These are phyloP conservation scores for Fusarium longipes DNA, from an alignment of 2,329 filamentous ascomycete genomes.

Conservation along the genomic window DNA sequence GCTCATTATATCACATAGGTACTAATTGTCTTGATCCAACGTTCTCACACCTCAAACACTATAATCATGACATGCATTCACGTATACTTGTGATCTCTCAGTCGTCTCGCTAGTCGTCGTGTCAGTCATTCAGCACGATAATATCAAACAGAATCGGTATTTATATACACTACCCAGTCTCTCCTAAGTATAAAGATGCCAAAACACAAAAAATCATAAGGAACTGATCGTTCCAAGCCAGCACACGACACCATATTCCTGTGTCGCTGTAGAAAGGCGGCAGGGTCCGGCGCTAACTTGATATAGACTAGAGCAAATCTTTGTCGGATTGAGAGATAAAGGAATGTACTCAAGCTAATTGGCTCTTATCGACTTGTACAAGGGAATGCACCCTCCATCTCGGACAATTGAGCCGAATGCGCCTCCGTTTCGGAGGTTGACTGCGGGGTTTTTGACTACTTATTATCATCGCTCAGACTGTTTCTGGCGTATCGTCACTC, in stretches of 20 bases:
- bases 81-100: too few species aligned
- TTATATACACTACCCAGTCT: too few species aligned
- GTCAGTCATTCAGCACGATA: too few species aligned
- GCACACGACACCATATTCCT: neutral
- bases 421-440: conserved; percentile 2
- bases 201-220: neutral
- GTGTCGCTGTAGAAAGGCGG: neutral
- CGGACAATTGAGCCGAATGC: neutral
- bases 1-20: too few species aligned
- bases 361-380: neutral
- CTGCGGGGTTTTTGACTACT: conserved; percentile 4
- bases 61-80: too few species aligned
- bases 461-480: neutral
- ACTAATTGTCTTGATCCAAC: too few species aligned
- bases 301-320: neutral
- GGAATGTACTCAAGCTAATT: neutral
- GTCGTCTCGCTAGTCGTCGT: too few species aligned
- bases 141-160: too few species aligned
- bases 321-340: neutral
- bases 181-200: too few species aligned
- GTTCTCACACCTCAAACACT: too few species aligned
- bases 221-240: neutral
- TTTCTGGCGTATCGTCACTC: neutral
- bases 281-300: neutral
- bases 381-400: neutral